Evolutionary conservation across 2,329 filamentous ascomycete species (phyloP).

Genomic region (Pleomassaria siparia): DNA sequence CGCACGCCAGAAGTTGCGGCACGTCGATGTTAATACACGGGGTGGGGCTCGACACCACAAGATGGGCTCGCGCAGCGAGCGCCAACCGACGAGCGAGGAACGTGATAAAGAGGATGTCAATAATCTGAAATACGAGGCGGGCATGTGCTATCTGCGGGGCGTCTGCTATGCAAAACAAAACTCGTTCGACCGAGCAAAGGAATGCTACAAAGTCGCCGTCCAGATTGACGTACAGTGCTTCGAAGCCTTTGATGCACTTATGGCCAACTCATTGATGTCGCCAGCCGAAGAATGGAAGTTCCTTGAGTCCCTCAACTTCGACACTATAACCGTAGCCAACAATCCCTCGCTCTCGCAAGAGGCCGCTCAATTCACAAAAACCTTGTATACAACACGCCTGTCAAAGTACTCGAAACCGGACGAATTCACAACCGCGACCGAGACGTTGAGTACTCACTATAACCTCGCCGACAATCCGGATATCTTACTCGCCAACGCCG

Average conservation of each 20-base stretch:
- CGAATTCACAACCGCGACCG: conserved; percentile 80
- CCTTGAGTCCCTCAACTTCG: conserved; percentile 85
- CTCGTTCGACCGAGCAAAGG: conserved; percentile 93
- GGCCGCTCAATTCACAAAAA: conserved; percentile 89
- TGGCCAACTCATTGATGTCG: conserved; percentile 90
- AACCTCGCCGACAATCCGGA: conserved; percentile 84
- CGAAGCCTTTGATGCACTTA: conserved; percentile 95
- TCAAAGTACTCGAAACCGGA: conserved; percentile 92
- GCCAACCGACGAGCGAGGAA: conserved; percentile 62
- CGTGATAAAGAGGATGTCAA: conserved; percentile 68
- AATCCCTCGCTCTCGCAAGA: conserved; percentile 74
- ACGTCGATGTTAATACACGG: conserved; percentile 57
- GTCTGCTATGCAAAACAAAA: conserved; percentile 97
- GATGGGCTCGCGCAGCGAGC: conserved; percentile 51
- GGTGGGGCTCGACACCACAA: conserved; percentile 47
- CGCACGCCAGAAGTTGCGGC: conserved; percentile 70
- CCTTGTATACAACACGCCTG: conserved; percentile 92
- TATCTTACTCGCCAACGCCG: conserved; percentile 84
- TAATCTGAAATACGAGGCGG: conserved; percentile 85
- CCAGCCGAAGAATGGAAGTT: conserved; percentile 90
- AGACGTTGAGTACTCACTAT: conserved; percentile 92
- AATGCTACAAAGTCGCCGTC: conserved; percentile 97
- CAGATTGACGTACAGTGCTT: conserved; percentile 97
- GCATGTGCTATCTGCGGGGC: conserved; percentile 94
- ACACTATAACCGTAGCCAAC: conserved; percentile 68